phyloP scores from a whole-genome alignment of 495 filamentous ascomycete genomes.

The Letharia lupina region DNA sequence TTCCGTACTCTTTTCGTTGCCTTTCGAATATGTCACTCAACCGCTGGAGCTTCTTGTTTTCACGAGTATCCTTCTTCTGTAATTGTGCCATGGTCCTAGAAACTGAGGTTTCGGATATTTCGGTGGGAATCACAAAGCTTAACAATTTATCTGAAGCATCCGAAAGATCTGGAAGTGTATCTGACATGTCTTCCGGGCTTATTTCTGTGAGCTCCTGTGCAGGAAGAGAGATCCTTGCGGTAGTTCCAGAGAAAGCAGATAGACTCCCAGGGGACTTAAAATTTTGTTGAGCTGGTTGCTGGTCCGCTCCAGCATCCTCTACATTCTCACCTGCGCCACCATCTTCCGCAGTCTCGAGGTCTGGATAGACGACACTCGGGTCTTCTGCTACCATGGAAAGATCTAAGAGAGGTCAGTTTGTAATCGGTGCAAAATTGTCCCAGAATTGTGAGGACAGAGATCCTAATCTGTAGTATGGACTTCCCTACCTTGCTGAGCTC shows the following conservation, averaged over 20 bases:
- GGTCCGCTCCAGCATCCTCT: conserved; percentile 6
- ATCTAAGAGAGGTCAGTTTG: conserved; percentile 21
- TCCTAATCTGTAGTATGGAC: not conserved
- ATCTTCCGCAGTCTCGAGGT: conserved; percentile 3
- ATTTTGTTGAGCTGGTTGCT: conserved; percentile 3
- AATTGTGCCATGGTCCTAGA: conserved; percentile 25
- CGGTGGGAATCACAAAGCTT: conserved; percentile 27
- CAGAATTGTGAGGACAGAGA: not conserved
- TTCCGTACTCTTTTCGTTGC: conserved; percentile 26
- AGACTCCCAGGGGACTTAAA: conserved; percentile 28
- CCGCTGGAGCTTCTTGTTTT: conserved; percentile 24
- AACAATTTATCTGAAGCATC: conserved; percentile 27
- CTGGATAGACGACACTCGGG: conserved; percentile 20
- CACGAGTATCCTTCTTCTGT: conserved; percentile 28
- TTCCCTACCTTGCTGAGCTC: conserved; percentile 12
- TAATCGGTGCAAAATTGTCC: not conserved
- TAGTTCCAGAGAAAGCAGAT: conserved; percentile 39
- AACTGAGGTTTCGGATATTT: conserved; percentile 24
- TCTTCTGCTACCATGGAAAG: conserved; percentile 33
- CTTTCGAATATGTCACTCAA: conserved; percentile 24
- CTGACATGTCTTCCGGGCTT: conserved; percentile 28
- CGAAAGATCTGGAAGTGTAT: conserved; percentile 30
- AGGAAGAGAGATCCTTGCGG: conserved; percentile 33
- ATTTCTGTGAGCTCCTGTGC: conserved; percentile 28
- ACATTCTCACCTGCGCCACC: conserved; percentile 6